Evolutionary conservation across 805 yeast species (phyloP), one percentile per base, ranked within the genome.

Genomic region (Candida adriatica): DNA sequence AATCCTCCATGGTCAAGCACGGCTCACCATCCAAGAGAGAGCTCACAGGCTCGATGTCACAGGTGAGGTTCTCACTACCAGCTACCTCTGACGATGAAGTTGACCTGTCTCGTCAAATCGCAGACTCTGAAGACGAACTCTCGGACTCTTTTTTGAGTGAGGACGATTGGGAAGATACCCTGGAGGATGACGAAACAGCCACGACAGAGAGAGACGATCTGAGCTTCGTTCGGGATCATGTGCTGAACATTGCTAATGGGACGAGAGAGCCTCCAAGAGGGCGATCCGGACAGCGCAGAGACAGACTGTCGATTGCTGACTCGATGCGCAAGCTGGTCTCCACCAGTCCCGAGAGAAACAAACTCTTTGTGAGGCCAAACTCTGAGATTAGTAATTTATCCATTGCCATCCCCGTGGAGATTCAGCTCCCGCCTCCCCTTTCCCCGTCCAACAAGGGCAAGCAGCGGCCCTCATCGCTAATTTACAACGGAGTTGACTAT

Each of bases 381-480:
- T 57, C 66, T 0, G 58, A 62, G 6, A 35, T 62, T 24, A 62
- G 60, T 37, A 38, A 38, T 13, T 49, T 49, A 22, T 37, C 43
- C 10, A 45, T 61, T 2, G 59, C 68, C 2, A 50, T 62, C 2
- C 68, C 68, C 7, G 45, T 59, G 10, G 61, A 61, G 32, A 48
- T 56, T 6, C 36, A 45, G 4, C 37, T 62, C 7, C 68, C 68
- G 8, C 67, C 67, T 5, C 46, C 39, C 18, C 33, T 62, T 13
- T 61, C 66, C 0, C 61, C 62, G 5, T 33, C 38, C 23, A 60
- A 61, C 38, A 56, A 49, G 37, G 14, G 38, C 4, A 50, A 39
- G 18, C 25, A 35, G 8, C 43, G 60, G 16, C 53, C 53, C 26
- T 31, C 35, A 3, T 53, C 57, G 16, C 40, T 62, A n/a, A 38